Base-by-base conservation (phyloP, 805 yeast species). In the Scheffersomyces lignosus region DNA sequence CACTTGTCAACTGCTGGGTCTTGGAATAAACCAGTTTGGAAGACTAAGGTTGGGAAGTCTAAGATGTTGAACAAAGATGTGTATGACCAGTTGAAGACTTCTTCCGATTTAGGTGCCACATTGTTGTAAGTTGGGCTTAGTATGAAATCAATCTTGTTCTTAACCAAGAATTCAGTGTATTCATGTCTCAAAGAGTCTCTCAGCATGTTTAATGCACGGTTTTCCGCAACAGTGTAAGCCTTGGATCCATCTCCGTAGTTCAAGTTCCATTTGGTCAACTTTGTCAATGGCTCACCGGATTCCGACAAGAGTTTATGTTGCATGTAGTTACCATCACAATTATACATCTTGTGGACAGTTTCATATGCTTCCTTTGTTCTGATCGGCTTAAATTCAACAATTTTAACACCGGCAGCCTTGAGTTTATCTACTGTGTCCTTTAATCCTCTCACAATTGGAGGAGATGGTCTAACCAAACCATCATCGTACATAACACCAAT, bases 51-150 rank as follows among this genome's bases (percentile, higher is more conserved):
- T 28, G 95, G 89, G 52, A 78, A 70, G 58, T 86, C 95, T 44
- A 83, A 59, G 40, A 84, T 54, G 62, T 85, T 85, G 77, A 80
- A 86, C 44, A 83, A 70, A 2, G 88, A 64, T 4, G 91, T 83
- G 67, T 86, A 86, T 3, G 90, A 84, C 90, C 93, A 86, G 60
- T 83, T 83, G 56, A 75, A 77, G 5, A 83, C 73, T 34, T 73
- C 69, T 32, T 74, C 77, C 15, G 83, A 77, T 36, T 71, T 73
- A 29, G 88, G 87, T n/a, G 93, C 87, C 34, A 80, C 81, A 44
- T 83, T 82, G 38, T 74, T 76, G 58, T 81, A 79, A 5, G 80
- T 74, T 42, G 91, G 90, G 34, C 83, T 74, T 30, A 85, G 60
- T 41, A 85, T 71, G 51, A 81, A 77, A 51, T 85, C 90, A 32